A percentile compares a stretch with the other conserved stretches of the same genome.
phyloP scores from a whole-genome alignment of 805 yeast species.

The Suhomyces emberorum region DNA sequence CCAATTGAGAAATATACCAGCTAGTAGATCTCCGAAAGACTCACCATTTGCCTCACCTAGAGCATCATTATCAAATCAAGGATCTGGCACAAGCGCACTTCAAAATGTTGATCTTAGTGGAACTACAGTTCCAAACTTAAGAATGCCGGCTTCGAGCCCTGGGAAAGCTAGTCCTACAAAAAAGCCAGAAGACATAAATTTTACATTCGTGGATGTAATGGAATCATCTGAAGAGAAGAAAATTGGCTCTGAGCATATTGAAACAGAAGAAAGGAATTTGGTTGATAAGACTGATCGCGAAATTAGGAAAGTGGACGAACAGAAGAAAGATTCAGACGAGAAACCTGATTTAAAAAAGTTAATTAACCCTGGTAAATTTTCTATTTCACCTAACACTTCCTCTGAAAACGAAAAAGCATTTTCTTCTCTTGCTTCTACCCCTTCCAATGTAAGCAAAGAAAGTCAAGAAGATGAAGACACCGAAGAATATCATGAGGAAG shows the following conservation, averaged over 20 bases:
- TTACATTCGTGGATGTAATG: neutral
- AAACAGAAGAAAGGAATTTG: too few species aligned
- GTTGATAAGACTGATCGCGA: too few species aligned
- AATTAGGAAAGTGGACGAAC: too few species aligned
- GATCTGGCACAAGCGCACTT: constrained; percentile 4
- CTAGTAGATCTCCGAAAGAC: constrained; percentile 31
- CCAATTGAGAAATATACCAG: constrained; percentile 36
- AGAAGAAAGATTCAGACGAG: neutral
- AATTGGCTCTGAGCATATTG: too few species aligned
- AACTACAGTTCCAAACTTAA: constrained; percentile 19
- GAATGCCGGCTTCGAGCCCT: too few species aligned
- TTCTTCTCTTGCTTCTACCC: constrained; percentile 8
- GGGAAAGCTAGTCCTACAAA: neutral
- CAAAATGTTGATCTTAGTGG: constrained; percentile 12
- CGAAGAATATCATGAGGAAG: neutral
- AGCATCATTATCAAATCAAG: constrained; percentile 42
- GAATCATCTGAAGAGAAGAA: too few species aligned
- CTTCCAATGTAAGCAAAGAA: constrained; percentile 6
- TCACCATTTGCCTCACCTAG: constrained; percentile 47
- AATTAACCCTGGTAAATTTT: neutral
- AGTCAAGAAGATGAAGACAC: constrained; percentile 5
- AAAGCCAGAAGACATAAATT: neutral
- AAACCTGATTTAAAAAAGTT: neutral
- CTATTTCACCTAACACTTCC: constrained; percentile 2
- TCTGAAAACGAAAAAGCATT: constrained; percentile 5